Evolutionary conservation across 2,329 filamentous ascomycete genomes (phyloP).

Genomic region (Phyllosticta citriasiana): DNA sequence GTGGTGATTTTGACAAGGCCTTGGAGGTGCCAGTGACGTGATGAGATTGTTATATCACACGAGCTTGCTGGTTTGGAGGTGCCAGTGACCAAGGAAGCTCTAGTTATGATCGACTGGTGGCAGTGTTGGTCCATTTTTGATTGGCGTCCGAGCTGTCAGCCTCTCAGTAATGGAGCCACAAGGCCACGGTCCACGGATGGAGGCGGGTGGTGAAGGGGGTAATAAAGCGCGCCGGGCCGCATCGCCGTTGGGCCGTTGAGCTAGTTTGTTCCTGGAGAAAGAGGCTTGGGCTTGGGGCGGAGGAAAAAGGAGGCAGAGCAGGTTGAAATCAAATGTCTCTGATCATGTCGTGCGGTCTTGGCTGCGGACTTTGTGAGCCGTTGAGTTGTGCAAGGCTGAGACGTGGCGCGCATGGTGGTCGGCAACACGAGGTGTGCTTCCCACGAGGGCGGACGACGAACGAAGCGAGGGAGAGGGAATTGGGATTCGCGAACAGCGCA

Average conservation of each 20-base stretch:
- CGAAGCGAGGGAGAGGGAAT: neutral
- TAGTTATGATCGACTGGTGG: neutral
- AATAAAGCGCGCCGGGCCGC: neutral
- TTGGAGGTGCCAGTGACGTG: neutral
- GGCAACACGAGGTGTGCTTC: neutral
- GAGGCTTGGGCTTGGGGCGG: neutral
- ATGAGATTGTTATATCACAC: neutral
- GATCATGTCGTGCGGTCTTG: neutral
- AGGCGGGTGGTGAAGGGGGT: neutral
- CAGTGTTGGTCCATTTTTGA: neutral
- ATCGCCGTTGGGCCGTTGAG: neutral
- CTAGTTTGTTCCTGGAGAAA: neutral
- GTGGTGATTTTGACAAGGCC: neutral
- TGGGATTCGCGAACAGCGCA: neutral
- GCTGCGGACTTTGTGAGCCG: neutral
- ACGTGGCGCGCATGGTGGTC: neutral
- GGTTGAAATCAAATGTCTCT: neutral
- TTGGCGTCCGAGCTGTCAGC: neutral
- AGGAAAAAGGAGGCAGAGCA: neutral
- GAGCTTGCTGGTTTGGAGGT: neutral
- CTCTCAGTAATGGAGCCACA: neutral
- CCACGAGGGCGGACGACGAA: neutral
- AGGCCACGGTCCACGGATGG: neutral
- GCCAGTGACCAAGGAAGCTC: neutral
- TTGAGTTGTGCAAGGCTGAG: neutral